Base-by-base conservation (phyloP, 441 rosid species). In the Erodium trifolium region DNA sequence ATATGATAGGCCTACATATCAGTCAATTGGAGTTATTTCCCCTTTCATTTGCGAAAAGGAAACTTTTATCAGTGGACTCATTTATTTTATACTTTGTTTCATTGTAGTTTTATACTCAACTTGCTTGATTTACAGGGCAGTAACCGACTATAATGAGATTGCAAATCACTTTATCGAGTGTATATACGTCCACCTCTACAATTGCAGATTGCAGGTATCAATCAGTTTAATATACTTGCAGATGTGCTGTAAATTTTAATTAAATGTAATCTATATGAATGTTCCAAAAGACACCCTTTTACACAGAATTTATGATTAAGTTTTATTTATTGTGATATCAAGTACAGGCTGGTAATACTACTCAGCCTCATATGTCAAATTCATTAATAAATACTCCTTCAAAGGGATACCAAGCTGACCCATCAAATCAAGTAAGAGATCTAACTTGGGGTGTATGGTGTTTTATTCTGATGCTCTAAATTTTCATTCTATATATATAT, bases 131-230 rank as follows among this genome's bases (percentile, higher is more conserved):
- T 80, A 67, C 85, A 94, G 96, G 96, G 88, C 89, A 73, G 75
- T 94, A 69, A 79, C 79, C 16, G 97, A 94, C 77, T 94, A 82
- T 75, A 88, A 91, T 76, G 98, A 94, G 88, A 82, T 94, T 69
- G 77, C 91, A 29, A 77, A 79, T 81, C 98, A 94, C 78, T 94
- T 94, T 76, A 70, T 86, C 5, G 94, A 94, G 84, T 90, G 98
- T 67, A 84, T 92, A 67, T 94, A 82, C 78, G 96, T 92, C 72
- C 96, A 89, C 73, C 68, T 81, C 75, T 83, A 86, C 77, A 88
- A 94, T 84, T 84, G 87, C 72, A 88, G 77, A 80, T 69, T 82
- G 75, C 86, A 80, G 97, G 98, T 92, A 90, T 67, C 69, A 73
- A 90, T 67, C 69, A 73, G 47, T 75, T 72, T 67, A 45, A 47